Conservation (phyloP, 371 early-diverging fungal genomes). For the Fennellomyces sp. region DNA sequence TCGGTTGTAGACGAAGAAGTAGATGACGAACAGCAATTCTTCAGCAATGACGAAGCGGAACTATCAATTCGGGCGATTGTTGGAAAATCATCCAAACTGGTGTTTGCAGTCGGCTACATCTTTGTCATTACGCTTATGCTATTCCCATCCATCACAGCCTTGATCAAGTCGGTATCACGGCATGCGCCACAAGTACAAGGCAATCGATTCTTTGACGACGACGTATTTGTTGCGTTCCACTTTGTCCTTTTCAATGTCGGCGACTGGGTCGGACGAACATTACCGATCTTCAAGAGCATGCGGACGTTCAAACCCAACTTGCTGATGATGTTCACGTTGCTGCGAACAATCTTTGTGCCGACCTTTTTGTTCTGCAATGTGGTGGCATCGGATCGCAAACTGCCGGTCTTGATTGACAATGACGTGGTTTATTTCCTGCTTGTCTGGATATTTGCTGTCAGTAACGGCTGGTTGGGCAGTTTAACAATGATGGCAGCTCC, state of each 20-base stretch:
- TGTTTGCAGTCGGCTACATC: slow-evolving; percentile 58
- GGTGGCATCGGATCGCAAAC: slow-evolving; percentile 39
- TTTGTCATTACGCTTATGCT: slow-evolving; percentile 74
- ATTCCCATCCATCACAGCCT: slow-evolving; percentile 79
- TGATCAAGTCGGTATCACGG: slow-evolving; percentile 60
- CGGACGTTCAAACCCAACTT: slow-evolving; percentile 39
- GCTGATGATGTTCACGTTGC: slow-evolving; percentile 46
- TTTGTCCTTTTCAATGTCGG: slow-evolving; percentile 78
- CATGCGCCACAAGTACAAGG: slow-evolving; percentile 24
- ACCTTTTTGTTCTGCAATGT: slow-evolving; percentile 75
- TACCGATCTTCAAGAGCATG: slow-evolving; percentile 41
- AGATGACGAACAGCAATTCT: slow-evolving; percentile 13
- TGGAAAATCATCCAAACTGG: slow-evolving; percentile 39
- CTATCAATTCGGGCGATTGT: slow-evolving; percentile 17
- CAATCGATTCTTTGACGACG: slow-evolving; percentile 47
- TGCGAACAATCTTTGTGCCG: slow-evolving; percentile 67
- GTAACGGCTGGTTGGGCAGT: slow-evolving; percentile 75
- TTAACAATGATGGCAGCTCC: slow-evolving; percentile 82
- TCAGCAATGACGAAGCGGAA: background rate
- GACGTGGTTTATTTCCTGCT: slow-evolving; percentile 66
- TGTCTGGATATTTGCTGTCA: slow-evolving; percentile 64
- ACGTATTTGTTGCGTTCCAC: slow-evolving; percentile 75
- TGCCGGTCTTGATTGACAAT: slow-evolving; percentile 60
- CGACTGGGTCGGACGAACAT: slow-evolving; percentile 74
- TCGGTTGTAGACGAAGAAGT: slow-evolving; percentile 7